Percentiles rank a stretch among this genome's conserved stretches.
These are phyloP conservation scores for Rhodomyrtus psidioides DNA, from an alignment of 441 rosid species.

Conservation along the genomic window DNA sequence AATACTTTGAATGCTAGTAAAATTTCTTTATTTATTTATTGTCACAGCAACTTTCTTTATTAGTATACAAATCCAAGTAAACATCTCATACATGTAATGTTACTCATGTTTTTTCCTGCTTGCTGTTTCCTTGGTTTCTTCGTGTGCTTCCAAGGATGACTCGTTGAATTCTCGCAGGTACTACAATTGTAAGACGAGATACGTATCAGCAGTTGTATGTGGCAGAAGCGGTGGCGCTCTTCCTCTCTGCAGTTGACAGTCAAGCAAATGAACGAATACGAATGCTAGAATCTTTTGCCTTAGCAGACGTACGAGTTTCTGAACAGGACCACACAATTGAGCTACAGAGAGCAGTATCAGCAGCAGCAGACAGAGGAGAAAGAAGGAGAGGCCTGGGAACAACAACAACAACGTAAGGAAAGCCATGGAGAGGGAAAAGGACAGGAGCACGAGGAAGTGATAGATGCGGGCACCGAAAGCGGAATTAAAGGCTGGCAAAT, in stretches of 20 bases:
- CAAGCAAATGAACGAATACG: too few relatives aligned
- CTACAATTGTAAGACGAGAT: neutral
- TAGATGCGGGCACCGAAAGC: too few relatives aligned
- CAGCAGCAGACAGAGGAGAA: too few relatives aligned
- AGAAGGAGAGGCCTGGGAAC: too few relatives aligned
- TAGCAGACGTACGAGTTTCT: too few relatives aligned
- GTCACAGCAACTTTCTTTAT: neutral
- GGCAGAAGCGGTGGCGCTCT: neutral
- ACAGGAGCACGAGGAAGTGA: too few relatives aligned
- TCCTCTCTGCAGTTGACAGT: neutral
- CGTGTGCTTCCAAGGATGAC: too few relatives aligned
- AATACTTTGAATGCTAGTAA: neutral
- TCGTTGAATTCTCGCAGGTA: neutral
- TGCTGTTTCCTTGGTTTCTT: neutral
- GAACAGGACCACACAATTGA: too few relatives aligned
- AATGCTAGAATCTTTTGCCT: too few relatives aligned
- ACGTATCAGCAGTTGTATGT: neutral
- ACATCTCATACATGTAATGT: neutral
- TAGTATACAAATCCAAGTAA: neutral
- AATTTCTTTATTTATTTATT: neutral
- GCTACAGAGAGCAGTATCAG: too few relatives aligned
- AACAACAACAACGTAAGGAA: neutral
- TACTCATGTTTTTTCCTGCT: neutral
- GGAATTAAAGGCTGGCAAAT: too few relatives aligned
- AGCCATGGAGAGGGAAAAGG: too few relatives aligned